Percentiles rank a stretch among this genome's conserved stretches.
These are phyloP conservation scores for Fusarium protoensiforme DNA, from an alignment of 2,329 filamentous ascomycete genomes.

Conservation along the genomic window DNA sequence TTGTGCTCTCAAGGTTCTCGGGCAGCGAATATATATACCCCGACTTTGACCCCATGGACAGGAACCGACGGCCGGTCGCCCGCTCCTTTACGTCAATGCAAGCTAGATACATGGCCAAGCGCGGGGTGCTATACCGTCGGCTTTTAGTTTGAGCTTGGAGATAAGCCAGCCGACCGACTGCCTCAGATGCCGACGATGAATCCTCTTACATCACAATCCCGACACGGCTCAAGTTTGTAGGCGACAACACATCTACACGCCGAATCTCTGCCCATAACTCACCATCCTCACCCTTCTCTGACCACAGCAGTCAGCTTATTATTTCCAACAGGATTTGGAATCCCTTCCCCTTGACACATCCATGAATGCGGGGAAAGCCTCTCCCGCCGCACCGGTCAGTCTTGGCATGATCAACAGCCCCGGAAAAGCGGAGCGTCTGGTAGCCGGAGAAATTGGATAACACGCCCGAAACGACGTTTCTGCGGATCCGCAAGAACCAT, in stretches of 20 bases:
- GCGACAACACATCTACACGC: not conserved
- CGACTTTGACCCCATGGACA: not conserved
- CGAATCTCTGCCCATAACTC: not conserved
- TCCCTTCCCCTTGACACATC: not conserved
- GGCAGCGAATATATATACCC: conserved; percentile 33
- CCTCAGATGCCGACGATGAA: not conserved
- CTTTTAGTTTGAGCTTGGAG: conserved; percentile 2
- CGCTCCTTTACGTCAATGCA: not conserved
- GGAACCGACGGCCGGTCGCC: not conserved
- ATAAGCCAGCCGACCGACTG: not conserved
- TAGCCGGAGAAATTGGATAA: conserved; percentile 3
- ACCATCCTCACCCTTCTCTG: not conserved
- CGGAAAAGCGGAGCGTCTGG: not conserved
- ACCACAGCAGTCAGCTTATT: not conserved
- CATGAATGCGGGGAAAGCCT: not conserved
- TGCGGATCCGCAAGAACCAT: conserved; percentile 5
- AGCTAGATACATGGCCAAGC: not conserved
- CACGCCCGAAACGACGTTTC: not conserved
- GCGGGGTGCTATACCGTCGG: not conserved
- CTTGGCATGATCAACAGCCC: not conserved
- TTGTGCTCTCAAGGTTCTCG: conserved; percentile 37
- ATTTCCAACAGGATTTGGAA: not conserved
- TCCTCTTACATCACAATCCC: not conserved
- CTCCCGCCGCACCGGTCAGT: not conserved
- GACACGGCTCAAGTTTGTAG: not conserved